Percentiles rank a stretch among this genome's conserved stretches.
phyloP scores from a whole-genome alignment of 805 yeast species.

The Metschnikowia bowlesiae region DNA sequence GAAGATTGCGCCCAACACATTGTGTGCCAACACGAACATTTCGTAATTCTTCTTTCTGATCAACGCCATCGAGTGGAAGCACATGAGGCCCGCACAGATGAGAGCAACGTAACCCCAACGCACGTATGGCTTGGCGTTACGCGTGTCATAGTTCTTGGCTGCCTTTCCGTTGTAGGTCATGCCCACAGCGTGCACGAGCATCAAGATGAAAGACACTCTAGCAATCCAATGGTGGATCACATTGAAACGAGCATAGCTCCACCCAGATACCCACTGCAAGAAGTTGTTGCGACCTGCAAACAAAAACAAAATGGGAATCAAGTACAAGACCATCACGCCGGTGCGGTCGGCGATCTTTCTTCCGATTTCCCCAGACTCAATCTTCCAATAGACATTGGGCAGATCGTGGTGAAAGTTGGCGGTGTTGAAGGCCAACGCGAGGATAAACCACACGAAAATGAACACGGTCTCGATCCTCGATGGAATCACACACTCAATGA shows the following conservation, averaged over 20 bases:
- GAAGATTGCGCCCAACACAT: conserved; percentile 40
- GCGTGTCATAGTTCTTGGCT: conserved; percentile 26
- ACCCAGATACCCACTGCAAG: conserved; percentile 56
- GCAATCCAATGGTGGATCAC: conserved; percentile 66
- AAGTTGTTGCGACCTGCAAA: conserved; percentile 75
- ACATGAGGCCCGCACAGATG: conserved; percentile 36
- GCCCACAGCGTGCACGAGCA: conserved; percentile 48
- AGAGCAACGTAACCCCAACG: conserved; percentile 33
- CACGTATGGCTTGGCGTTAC: conserved; percentile 28
- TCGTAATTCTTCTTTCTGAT: conserved; percentile 59
- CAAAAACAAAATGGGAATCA: conserved; percentile 51
- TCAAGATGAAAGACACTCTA: conserved; percentile 44
- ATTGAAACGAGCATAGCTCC: conserved; percentile 58
- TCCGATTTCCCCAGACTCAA: conserved; percentile 6
- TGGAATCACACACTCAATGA: conserved; percentile 29
- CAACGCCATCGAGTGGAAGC: conserved; percentile 46
- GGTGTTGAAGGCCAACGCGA: conserved; percentile 12
- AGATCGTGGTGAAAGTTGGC: conserved; percentile 10
- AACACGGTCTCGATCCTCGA: conserved; percentile 23
- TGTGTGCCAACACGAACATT: conserved; percentile 43
- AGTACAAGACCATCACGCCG: conserved; percentile 45
- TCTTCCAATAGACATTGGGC: conserved; percentile 9
- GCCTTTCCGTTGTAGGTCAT: conserved; percentile 32
- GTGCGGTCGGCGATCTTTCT: conserved; percentile 48
- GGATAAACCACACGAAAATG: conserved; percentile 18